Evolutionary conservation across 2,329 filamentous ascomycete species (phyloP), one percentile per base, ranked within the genome.

Genomic region (Pseudogymnoascus sp.): DNA sequence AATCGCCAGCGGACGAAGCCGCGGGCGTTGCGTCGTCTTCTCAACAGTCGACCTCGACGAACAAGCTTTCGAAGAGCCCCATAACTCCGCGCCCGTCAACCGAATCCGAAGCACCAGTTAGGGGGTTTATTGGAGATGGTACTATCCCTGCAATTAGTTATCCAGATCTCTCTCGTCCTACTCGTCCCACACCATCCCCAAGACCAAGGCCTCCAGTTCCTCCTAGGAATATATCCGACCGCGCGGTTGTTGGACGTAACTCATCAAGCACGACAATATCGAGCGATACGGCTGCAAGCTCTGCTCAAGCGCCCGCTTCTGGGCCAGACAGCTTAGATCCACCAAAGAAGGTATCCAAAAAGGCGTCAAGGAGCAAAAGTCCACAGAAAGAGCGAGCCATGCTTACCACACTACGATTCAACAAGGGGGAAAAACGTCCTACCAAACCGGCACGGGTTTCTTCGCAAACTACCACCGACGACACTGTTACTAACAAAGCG

Each of bases 91-190:
- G 61, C 69, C 67, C 59, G 35, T 68, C 62, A 16, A 65, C 64
- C 22, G 71, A 74, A n/a, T 69, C 71, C 19, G 70, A 68, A 19
- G 65, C 64, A 33, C 65, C 56, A 53, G 71, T 74, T 8, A 73
- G 75, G 10, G 86, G 84, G 3, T 93, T 85, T 80, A 89, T 96
- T 70, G 92, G 90, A 41, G 83, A 88, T 66, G 90, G 91, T 11
- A 95, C 90, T 1, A 88, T 96, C 66, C 91, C 90, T 56, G 89
- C 90, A 6, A 84, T 93, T 59, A 87, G 82, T 65, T 96, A 96
- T 72, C 83, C 86, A 4, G 89, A 96, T 68, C 79, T 96, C n/a
- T 89, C 89, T n/a, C 85, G 87, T 63, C 80, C 86, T 10, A 77
- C 89, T n/a, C 85, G 87, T 63, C 80, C 86, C 11, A 77, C 82